These are phyloP conservation scores for Lignosus rhinocerotis DNA, from an alignment of 1,284 basidiomycete genomes.

Conservation along the genomic window DNA sequence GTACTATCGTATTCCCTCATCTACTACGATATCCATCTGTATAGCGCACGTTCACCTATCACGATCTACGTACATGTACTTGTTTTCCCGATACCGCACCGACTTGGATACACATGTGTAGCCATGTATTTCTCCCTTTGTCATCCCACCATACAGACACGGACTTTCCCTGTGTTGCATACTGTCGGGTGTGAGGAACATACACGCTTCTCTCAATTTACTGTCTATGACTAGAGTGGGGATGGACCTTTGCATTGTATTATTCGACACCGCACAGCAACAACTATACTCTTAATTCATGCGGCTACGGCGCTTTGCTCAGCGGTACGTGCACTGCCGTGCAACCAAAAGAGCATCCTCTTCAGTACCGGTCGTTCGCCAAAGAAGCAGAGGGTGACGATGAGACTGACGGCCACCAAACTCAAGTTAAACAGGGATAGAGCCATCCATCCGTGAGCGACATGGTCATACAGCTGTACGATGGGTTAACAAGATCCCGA, in stretches of 20 bases:
- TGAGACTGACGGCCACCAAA: conserved; percentile 40
- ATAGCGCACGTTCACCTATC: background rate
- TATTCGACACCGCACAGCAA: background rate
- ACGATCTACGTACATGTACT: conserved; percentile 14
- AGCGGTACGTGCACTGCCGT: background rate
- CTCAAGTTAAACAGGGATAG: conserved; percentile 49
- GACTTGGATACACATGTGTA: conserved; percentile 1
- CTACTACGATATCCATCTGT: conserved; percentile 8
- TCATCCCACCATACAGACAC: background rate
- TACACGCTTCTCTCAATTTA: background rate
- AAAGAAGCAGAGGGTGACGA: conserved; percentile 45
- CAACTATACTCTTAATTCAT: background rate
- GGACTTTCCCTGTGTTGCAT: background rate
- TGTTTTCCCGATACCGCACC: conserved; percentile 4
- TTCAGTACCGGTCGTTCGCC: conserved; percentile 48
- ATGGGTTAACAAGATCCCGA: background rate
- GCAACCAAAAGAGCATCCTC: conserved; percentile 12
- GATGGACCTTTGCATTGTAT: background rate
- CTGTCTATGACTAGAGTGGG: background rate
- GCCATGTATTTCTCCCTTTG: background rate
- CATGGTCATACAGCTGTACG: conserved; percentile 56
- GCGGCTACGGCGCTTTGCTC: background rate
- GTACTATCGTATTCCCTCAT: conserved; percentile 1
- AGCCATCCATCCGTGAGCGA: conserved; percentile 54
- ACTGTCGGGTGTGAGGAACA: background rate